Conservation (phyloP, 495 filamentous ascomycete species). For the Aspergillus bertholletiae region DNA sequence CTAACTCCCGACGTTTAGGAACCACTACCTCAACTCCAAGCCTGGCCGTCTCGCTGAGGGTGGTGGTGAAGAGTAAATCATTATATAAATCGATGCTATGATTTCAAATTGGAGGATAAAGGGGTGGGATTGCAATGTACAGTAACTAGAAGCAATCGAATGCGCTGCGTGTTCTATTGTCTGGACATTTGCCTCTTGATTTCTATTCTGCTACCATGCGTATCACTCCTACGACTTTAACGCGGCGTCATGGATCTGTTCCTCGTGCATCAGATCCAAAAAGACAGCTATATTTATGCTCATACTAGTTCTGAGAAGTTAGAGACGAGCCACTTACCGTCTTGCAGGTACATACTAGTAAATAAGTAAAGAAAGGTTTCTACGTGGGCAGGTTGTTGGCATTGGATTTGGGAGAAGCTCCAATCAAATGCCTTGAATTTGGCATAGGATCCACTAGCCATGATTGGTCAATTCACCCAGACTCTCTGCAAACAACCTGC, state of each 20-base stretch:
- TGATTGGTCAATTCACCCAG: background rate
- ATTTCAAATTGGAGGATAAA: background rate
- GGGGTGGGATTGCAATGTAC: slow-evolving; percentile 35
- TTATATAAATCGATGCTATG: background rate
- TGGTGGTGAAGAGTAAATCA: slow-evolving; percentile 37
- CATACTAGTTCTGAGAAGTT: too few relatives aligned
- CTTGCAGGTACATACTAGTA: too few relatives aligned
- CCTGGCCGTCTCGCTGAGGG: slow-evolving; percentile 58
- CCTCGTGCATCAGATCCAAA: too few relatives aligned
- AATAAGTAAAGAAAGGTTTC: too few relatives aligned
- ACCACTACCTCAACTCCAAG: slow-evolving; percentile 92
- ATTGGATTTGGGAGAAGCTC: background rate
- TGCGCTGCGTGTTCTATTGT: slow-evolving; percentile 29
- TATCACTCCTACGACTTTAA: background rate
- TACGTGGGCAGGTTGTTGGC: too few relatives aligned
- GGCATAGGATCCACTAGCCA: background rate
- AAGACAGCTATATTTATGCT: too few relatives aligned
- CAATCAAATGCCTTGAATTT: background rate
- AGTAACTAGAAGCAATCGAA: slow-evolving; percentile 50
- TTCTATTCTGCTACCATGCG: background rate
- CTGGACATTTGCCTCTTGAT: background rate
- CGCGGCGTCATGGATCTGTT: background rate
- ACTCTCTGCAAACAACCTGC: too few relatives aligned
- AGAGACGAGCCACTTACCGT: too few relatives aligned
- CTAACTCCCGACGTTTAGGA: slow-evolving; percentile 47